Percentiles rank a stretch among this genome's conserved stretches.
These are phyloP conservation scores for Bryoglossum gracile DNA, from an alignment of 495 filamentous ascomycete species.

Conservation along the genomic window DNA sequence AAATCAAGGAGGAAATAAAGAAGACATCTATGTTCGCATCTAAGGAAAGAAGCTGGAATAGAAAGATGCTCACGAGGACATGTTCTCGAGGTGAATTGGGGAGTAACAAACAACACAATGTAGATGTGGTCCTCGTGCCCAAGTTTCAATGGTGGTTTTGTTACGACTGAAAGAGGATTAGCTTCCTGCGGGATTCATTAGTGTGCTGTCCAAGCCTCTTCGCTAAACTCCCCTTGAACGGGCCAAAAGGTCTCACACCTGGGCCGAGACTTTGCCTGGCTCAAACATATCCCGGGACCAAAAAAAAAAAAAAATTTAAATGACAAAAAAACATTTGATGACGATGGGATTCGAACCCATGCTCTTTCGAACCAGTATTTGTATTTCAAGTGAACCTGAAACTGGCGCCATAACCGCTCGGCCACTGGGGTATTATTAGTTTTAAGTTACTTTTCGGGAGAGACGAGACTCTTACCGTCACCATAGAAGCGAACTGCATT, in stretches of 20 bases:
- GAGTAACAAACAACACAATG: background rate
- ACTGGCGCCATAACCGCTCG: conserved; percentile 22
- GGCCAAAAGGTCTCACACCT: no score
- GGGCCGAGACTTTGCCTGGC: no score
- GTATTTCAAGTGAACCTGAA: conserved; percentile 16
- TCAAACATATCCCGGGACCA: no score
- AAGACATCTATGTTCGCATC: conserved; percentile 21
- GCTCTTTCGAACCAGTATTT: conserved; percentile 21
- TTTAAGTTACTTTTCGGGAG: no score
- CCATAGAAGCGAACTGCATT: no score
- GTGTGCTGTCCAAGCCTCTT: background rate
- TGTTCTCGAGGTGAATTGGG: background rate
- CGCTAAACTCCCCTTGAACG: background rate
- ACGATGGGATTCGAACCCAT: conserved; percentile 21
- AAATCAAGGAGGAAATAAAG: conserved; percentile 22
- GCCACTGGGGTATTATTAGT: no score
- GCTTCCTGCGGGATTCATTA: conserved; percentile 4
- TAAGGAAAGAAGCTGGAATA: background rate
- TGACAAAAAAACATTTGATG: conserved; percentile 2
- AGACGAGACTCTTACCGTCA: no score
- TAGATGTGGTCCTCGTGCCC: background rate
- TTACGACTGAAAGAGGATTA: conserved; percentile 1
- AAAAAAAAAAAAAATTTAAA: conserved; percentile 5
- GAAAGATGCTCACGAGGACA: conserved; percentile 9
- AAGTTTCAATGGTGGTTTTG: background rate